These are phyloP conservation scores for Vitellaria paradoxa DNA, from an alignment of 179 eudicot species.

Conservation along the genomic window DNA sequence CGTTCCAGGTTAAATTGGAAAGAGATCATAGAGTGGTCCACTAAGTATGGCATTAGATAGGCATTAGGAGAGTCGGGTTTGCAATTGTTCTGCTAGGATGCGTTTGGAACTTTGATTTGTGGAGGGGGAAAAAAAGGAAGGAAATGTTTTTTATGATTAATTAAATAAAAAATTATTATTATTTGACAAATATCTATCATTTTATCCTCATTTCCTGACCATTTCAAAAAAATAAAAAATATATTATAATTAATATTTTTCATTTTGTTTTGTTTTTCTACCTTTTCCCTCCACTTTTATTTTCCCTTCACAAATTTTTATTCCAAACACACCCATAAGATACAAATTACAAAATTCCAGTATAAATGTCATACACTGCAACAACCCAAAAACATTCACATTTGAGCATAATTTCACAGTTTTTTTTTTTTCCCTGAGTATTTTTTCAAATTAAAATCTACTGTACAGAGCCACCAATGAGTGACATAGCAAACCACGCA, in stretches of 20 bases:
- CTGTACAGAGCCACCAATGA: too few relatives aligned
- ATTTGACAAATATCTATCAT: too few relatives aligned
- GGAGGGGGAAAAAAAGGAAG: too few relatives aligned
- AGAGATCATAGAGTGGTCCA: background rate
- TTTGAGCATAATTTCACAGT: background rate
- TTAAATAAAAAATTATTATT: too few relatives aligned
- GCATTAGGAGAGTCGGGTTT: background rate
- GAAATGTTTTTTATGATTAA: too few relatives aligned
- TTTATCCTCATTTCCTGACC: too few relatives aligned
- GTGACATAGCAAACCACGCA: conserved; percentile 19
- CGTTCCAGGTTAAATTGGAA: background rate
- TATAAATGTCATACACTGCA: background rate
- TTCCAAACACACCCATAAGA: background rate
- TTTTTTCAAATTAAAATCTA: background rate
- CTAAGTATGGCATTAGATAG: background rate
- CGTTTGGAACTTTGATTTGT: too few relatives aligned
- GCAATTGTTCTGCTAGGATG: background rate
- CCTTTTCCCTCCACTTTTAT: too few relatives aligned
- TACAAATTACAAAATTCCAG: background rate
- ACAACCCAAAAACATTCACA: background rate
- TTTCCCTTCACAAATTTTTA: too few relatives aligned
- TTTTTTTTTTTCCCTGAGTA: background rate
- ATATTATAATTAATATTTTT: too few relatives aligned
- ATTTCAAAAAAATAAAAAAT: too few relatives aligned
- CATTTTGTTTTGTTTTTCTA: too few relatives aligned